Percentiles rank a stretch among this genome's conserved stretches.
Conservation (phyloP, 2,329 filamentous ascomycete species). For the Colletotrichum abscissum region DNA sequence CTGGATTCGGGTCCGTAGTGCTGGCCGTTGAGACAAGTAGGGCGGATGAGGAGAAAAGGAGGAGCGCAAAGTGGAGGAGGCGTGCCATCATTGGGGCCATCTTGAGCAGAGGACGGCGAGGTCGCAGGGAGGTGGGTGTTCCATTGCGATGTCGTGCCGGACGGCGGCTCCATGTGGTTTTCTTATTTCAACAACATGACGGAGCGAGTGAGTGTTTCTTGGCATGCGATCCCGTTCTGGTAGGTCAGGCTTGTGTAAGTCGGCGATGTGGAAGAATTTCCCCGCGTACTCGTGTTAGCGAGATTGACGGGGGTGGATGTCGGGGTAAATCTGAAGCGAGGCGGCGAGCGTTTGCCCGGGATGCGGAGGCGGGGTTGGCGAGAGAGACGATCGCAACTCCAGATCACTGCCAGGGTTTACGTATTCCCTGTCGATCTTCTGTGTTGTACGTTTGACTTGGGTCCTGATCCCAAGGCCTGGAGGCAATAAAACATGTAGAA, state of each 20-base stretch:
- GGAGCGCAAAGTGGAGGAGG: conserved; percentile 3
- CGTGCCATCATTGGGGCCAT: conserved; percentile 15
- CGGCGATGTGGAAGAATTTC: conserved; percentile 11
- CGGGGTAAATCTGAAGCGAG: conserved; percentile 34
- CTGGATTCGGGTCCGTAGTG: conserved; percentile 2
- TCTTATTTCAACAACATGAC: conserved; percentile 6
- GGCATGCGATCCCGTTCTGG: not conserved
- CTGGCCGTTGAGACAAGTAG: not conserved
- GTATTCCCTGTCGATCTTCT: not conserved
- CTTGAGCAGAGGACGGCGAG: not conserved
- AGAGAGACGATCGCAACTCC: not conserved
- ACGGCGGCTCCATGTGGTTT: not conserved
- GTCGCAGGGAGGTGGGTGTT: not conserved
- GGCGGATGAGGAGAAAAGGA: not conserved
- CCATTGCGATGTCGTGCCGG: not conserved
- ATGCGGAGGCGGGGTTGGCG: conserved; percentile 16
- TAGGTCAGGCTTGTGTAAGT: not conserved
- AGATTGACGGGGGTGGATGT: conserved; percentile 17
- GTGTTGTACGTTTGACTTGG: not conserved
- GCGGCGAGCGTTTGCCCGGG: not conserved
- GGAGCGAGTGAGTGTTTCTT: not conserved
- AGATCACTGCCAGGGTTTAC: not conserved
- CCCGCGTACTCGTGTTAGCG: conserved; percentile 3
- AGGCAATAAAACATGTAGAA: too few relatives aligned
- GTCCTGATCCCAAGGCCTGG: too few relatives aligned